A percentile compares a stretch with the other conserved stretches of the same genome.
phyloP scores from a whole-genome alignment of 495 filamentous ascomycete species.

The Penicillium dipodomyicola region DNA sequence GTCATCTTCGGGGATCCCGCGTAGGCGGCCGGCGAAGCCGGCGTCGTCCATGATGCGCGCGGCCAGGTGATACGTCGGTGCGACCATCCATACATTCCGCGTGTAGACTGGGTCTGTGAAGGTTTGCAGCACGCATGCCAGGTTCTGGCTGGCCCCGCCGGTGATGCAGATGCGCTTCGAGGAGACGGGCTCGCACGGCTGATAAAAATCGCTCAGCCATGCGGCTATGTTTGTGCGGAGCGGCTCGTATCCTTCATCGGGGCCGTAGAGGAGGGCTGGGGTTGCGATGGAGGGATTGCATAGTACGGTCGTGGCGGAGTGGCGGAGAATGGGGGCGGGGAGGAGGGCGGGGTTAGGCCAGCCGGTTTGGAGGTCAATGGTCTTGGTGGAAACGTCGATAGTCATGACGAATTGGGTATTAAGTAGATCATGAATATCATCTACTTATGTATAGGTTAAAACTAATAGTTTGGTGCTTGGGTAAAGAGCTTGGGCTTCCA shows the following conservation, averaged over 20 bases:
- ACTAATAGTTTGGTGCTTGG: background rate
- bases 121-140: conserved; percentile 67
- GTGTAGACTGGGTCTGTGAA: conserved; percentile 79
- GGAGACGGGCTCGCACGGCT: conserved; percentile 37
- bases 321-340: conserved; percentile 56
- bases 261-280: conserved; percentile 69
- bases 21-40: conserved; percentile 60
- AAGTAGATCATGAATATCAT: background rate
- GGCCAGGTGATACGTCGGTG: conserved; percentile 77
- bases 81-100: conserved; percentile 70
- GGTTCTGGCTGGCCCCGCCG: conserved; percentile 73
- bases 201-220: conserved; percentile 69
- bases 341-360: conserved; percentile 72
- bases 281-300: conserved; percentile 53
- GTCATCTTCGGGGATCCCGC: conserved; percentile 69
- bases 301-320: conserved; percentile 55
- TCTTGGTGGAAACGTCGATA: conserved; percentile 13
- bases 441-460: background rate
- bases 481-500: background rate
- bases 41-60: conserved; percentile 77
- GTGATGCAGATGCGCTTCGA: conserved; percentile 72
- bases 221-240: conserved; percentile 60
- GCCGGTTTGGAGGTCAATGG: conserved; percentile 67
- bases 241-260: conserved; percentile 70
- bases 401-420: background rate